phyloP scores from a whole-genome alignment of 1,284 basidiomycete species.

The Malassezia dermatis region DNA sequence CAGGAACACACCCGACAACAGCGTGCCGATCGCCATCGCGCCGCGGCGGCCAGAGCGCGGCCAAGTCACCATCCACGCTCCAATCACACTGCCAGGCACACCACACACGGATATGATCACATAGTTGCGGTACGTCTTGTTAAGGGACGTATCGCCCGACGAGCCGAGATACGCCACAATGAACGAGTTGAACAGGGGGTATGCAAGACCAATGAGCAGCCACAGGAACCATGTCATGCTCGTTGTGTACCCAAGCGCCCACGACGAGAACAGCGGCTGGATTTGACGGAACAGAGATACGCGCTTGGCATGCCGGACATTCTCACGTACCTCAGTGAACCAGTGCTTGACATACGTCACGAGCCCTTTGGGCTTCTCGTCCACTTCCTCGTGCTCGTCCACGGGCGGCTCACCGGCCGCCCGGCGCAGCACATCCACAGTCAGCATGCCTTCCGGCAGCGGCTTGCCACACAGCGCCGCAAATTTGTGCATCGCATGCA shows the following conservation, averaged over 20 bases:
- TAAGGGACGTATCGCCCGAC: constrained; percentile 6
- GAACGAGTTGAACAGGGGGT: constrained; percentile 46
- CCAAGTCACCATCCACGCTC: constrained; percentile 38
- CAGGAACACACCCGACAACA: constrained; percentile 40
- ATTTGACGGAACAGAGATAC: constrained; percentile 17
- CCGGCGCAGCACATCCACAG: constrained; percentile 32
- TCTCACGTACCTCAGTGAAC: background rate
- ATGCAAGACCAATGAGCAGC: constrained; percentile 40
- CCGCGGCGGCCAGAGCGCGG: constrained; percentile 37
- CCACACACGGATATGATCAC: constrained; percentile 42
- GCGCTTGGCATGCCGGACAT: background rate
- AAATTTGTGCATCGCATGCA: constrained; percentile 34
- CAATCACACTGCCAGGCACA: constrained; percentile 43
- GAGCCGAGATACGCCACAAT: constrained; percentile 32
- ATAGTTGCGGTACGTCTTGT: constrained; percentile 36
- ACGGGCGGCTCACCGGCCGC: constrained; percentile 28
- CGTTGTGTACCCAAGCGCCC: constrained; percentile 31
- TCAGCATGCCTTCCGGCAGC: constrained; percentile 33
- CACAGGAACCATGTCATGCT: constrained; percentile 32
- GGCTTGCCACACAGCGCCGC: constrained; percentile 31
- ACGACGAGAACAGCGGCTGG: constrained; percentile 30
- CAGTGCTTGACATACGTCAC: background rate
- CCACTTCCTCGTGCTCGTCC: constrained; percentile 5
- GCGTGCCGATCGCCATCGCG: constrained; percentile 37
- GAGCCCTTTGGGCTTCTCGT: background rate